Conservation (phyloP, 1,284 basidiomycete genomes). For the Wallemia ichthyophaga region DNA sequence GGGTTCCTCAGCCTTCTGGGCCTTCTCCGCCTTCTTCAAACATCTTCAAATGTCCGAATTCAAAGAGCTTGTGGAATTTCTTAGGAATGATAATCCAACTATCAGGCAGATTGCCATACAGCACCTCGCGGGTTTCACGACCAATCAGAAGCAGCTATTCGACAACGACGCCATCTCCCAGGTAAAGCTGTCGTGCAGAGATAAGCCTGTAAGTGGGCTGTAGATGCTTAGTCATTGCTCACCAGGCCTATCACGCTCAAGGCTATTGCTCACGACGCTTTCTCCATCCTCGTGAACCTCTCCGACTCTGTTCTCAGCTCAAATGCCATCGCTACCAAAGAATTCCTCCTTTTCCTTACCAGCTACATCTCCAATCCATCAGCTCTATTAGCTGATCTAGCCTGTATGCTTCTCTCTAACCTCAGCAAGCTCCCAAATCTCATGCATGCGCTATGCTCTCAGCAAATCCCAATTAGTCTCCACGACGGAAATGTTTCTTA, state of each 20-base stretch:
- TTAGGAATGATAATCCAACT: conserved; percentile 59
- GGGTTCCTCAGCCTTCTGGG: too few species aligned
- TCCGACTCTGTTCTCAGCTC: conserved; percentile 51
- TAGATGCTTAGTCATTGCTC: conserved; percentile 14
- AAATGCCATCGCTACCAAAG: conserved; percentile 34
- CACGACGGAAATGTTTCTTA: conserved; percentile 6
- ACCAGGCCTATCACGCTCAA: conserved; percentile 1
- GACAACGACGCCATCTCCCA: conserved; percentile 26
- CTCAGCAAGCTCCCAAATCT: conserved; percentile 47
- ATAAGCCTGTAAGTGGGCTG: conserved; percentile 25
- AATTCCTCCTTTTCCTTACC: conserved; percentile 55
- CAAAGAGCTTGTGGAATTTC: conserved; percentile 47
- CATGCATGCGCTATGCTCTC: conserved; percentile 31
- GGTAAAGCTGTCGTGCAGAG: conserved; percentile 35
- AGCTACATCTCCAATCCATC: conserved; percentile 72
- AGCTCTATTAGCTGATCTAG: conserved; percentile 69
- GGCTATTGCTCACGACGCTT: conserved; percentile 65
- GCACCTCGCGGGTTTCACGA: conserved; percentile 51
- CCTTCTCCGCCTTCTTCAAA: neutral
- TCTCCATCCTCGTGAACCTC: conserved; percentile 76
- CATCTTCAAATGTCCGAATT: conserved; percentile 6
- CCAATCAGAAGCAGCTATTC: conserved; percentile 15
- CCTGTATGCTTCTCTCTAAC: conserved; percentile 89
- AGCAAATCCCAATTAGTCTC: conserved; percentile 33
- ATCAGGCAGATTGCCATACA: conserved; percentile 59